Conservation (phyloP, 139 green algal species). For the Micractinium conductrix region DNA sequence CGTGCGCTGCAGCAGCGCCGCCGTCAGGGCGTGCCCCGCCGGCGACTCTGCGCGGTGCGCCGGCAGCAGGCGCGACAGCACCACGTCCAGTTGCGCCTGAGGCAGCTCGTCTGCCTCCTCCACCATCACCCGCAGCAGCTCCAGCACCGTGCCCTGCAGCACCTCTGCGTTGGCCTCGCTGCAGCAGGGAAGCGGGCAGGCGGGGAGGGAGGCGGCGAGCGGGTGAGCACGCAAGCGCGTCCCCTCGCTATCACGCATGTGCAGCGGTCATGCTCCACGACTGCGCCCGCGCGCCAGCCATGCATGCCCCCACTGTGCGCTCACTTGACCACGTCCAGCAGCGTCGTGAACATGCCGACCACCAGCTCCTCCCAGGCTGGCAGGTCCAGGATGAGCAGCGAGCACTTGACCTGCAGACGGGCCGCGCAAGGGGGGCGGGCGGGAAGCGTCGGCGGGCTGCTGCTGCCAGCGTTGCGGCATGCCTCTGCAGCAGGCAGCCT, state of each 20-base stretch:
- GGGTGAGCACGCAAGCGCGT: neutral
- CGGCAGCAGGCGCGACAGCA: slow-evolving; percentile 65
- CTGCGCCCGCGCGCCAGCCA: too few species aligned
- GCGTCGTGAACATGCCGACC: slow-evolving; percentile 46
- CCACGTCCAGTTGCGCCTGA: slow-evolving; percentile 65
- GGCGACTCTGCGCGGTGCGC: slow-evolving; percentile 38
- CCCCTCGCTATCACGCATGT: too few species aligned
- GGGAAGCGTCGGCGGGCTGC: too few species aligned
- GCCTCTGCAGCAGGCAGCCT: neutral
- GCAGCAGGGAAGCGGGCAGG: too few species aligned
- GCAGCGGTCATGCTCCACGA: neutral
- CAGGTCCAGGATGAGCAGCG: slow-evolving; percentile 69
- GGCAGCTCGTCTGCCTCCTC: slow-evolving; percentile 70
- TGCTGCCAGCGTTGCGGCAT: too few species aligned
- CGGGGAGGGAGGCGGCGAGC: neutral
- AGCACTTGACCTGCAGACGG: slow-evolving; percentile 65
- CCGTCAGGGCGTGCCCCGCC: slow-evolving; percentile 44
- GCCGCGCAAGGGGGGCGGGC: too few species aligned
- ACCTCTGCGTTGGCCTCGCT: slow-evolving; percentile 50
- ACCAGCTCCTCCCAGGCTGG: slow-evolving; percentile 49
- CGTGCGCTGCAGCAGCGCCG: slow-evolving; percentile 56
- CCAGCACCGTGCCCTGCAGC: slow-evolving; percentile 29
- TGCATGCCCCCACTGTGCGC: neutral
- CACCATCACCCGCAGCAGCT: slow-evolving; percentile 59
- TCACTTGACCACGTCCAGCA: slow-evolving; percentile 67